These are phyloP conservation scores for Phytophthora litchii DNA, from an alignment of 352 stramenopile genomes.

Conservation along the genomic window DNA sequence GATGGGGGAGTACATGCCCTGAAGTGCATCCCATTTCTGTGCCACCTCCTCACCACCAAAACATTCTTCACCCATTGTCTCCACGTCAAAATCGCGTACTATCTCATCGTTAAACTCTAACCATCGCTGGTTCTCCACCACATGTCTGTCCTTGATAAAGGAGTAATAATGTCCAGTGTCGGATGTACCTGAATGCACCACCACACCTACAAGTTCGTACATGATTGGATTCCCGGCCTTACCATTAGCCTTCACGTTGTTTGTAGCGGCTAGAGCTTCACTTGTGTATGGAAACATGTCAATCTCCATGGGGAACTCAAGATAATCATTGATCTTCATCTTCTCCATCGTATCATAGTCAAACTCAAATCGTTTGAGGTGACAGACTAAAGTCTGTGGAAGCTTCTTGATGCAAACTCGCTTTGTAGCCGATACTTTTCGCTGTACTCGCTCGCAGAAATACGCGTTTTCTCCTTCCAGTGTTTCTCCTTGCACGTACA, in stretches of 20 bases:
- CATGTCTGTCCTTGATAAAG: conserved; percentile 86
- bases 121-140: conserved; percentile 52
- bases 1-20: conserved; percentile 30
- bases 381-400: conserved; percentile 78
- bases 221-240: conserved; percentile 28
- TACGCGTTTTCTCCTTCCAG: conserved; percentile 84
- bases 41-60: conserved; percentile 90
- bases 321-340: conserved; percentile 86
- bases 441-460: conserved; percentile 68
- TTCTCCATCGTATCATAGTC: conserved; percentile 91
- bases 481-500: conserved; percentile 78
- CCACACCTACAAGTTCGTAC: conserved; percentile 92
- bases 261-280: conserved; percentile 41
- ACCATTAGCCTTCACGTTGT: conserved; percentile 2
- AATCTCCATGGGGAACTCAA: conserved; percentile 86
- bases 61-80: conserved; percentile 82
- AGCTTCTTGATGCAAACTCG: conserved; percentile 83
- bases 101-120: conserved; percentile 94
- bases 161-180: conserved; percentile 96
- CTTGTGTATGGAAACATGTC: conserved; percentile 93
- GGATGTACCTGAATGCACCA: conserved; percentile 92
- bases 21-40: conserved; percentile 54
- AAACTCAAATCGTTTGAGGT: conserved; percentile 91
- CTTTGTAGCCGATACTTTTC: conserved; percentile 83
- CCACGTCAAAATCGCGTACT: conserved; percentile 81